Conservation (phyloP, 495 filamentous ascomycete genomes). For the Echria macrotheca region DNA sequence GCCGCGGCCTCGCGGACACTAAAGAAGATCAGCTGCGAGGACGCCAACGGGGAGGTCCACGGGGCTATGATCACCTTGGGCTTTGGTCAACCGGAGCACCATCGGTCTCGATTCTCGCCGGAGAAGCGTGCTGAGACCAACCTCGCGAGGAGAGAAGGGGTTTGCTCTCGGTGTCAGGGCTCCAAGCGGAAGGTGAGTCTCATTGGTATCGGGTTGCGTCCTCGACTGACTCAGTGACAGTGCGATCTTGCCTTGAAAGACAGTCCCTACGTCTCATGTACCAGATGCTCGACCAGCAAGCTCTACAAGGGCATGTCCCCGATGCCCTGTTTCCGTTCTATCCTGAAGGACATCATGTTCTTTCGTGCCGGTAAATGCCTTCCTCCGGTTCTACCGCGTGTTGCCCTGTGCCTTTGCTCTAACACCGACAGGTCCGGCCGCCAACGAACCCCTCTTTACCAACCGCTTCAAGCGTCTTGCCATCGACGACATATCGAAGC, state of each 20-base stretch:
- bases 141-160: conserved; percentile 20
- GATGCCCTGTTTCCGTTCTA: conserved; percentile 23
- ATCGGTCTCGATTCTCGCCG: conserved; percentile 2
- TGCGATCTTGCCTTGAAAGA: conserved; percentile 21
- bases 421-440: conserved; percentile 18
- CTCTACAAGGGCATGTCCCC: conserved; percentile 20
- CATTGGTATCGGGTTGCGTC: background rate
- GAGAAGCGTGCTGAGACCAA: conserved; percentile 21
- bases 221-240: conserved; percentile 7
- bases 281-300: conserved; percentile 13
- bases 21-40: conserved; percentile 9
- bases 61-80: conserved; percentile 20
- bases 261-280: conserved; percentile 17
- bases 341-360: conserved; percentile 21
- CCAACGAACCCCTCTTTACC: conserved; percentile 27
- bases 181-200: conserved; percentile 24
- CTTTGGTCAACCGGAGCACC: conserved; percentile 10
- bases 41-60: conserved; percentile 14
- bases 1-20: no score
- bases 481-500: conserved; percentile 19
- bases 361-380: conserved; percentile 21
- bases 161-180: conserved; percentile 22
- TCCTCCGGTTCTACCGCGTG: background rate
- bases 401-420: background rate
- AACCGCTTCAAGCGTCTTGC: conserved; percentile 7